Base-by-base conservation (phyloP, 2,329 filamentous ascomycete genomes). In the Fusarium citri region DNA sequence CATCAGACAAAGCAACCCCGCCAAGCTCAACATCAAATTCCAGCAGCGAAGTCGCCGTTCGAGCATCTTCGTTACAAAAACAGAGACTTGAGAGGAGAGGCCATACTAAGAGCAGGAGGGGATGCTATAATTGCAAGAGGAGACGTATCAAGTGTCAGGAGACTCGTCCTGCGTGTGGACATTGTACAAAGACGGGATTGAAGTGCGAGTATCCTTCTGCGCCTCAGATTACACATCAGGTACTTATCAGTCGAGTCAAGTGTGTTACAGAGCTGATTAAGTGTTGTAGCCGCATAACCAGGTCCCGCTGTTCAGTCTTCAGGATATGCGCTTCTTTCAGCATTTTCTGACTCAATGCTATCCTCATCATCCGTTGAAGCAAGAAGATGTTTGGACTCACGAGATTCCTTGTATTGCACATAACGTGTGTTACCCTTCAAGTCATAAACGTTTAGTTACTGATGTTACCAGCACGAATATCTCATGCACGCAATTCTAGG, bases 401-500 rank as follows among this genome's bases (percentile, higher is more conserved):
- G 85, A 90, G 60, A 86, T 93, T 12, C 89, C 90, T 0, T 88
- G 88, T 66, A 85, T 92, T 60, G 90, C 90, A 2, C 88, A 92
- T 68, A 88, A 87, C 62, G 89, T 89, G 82, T 28, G 85, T 76
- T 20, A 2, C 10, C 20, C 26, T 8, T 3, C 10, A 11, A 16
- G 3, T 8, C 10, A 23, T 9, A 16, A 23, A 2, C 6, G 15
- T 16, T 10, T 22, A 34, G 9, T 20, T 43, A 49, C 69, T 68
- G 54, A 75, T 41, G 30, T 31, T 9, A 56, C 23, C 60, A 89
- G 85, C 85, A 91, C 69, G 87, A 90, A 59, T 91, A 88, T 63
- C 83, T 92, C 12, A 91, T 93, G 86, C 90, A 93, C 76, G 88
- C 90, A 7, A 89, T 93, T 53, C 84, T 92, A 1, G 89, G 89